Base-by-base conservation (phyloP, 2,329 filamentous ascomycete genomes). In the Fusarium sp. region DNA sequence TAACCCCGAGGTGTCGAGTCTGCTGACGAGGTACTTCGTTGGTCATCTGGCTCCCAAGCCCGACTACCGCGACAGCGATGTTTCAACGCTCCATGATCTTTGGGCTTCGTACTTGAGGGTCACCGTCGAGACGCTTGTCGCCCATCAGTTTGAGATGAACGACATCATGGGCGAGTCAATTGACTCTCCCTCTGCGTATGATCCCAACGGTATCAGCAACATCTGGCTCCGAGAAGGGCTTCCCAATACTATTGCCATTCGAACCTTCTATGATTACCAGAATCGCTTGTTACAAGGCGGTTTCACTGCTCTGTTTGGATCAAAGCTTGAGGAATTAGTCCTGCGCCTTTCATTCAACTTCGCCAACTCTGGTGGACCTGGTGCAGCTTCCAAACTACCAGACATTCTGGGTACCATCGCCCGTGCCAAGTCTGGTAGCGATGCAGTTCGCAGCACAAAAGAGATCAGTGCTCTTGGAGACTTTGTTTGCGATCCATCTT, bases 1-100 rank as follows among this genome's bases (percentile, higher is more conserved):
- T 71, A 89, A 89, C 57, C 86, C 87, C 0, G 87, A 89, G 73
- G 87, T 89, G 0, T 81, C 83, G 9, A 87, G 85, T 74, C 81
- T 89, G 4, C 76, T 89, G 8, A 87, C 86, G 2, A 88, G 88
- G 47, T 89, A 89, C 73, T 88, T 88, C 60, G 84, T 89, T 14
- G 87, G 87, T 0, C 85, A 88, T 30, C 73, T 89, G 18, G 84
- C 85, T 0, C 82, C 84, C 2, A 88, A 88, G 77, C 86, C 87
- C 1, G 83, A 87, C 48, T 87, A 84, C 55, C 82, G 83, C n/a
- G 81, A 79, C 22, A 78, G 81, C 1, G 86, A 88, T 14, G 78
- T 89, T 24, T 82, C 82, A 3, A 77, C 79, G 14, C 75, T 89
- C 3, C 86, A 88, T 61, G 85, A 87, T 69, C 81, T 87, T 12